Conservation (phyloP, 768 basidiomycete genomes). For the Rubroboletus satanas region DNA sequence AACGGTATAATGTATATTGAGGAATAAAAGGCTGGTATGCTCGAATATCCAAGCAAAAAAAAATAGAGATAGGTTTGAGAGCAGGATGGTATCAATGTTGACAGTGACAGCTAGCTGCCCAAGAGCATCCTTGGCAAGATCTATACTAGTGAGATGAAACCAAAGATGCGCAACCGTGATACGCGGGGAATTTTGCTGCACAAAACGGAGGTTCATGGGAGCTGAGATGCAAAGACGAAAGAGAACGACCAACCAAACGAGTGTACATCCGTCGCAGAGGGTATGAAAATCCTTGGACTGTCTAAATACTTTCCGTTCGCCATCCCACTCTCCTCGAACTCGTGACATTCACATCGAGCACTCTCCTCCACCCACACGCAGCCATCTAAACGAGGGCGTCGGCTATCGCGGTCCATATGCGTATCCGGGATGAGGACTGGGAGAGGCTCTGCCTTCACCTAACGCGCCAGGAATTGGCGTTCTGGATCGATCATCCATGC, state of each 20-base stretch:
- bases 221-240: slow-evolving; percentile 1
- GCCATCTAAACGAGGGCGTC: neutral
- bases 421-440: slow-evolving; percentile 46
- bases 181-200: slow-evolving; percentile 11
- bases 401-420: slow-evolving; percentile 35
- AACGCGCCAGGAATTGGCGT: slow-evolving; percentile 28
- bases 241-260: slow-evolving; percentile 25
- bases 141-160: slow-evolving; percentile 18
- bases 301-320: slow-evolving; percentile 14
- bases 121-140: slow-evolving; percentile 19
- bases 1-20: slow-evolving; percentile 25
- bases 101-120: slow-evolving; percentile 17
- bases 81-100: slow-evolving; percentile 10
- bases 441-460: slow-evolving; percentile 37
- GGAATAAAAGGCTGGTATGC: slow-evolving; percentile 23
- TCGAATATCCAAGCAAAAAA: slow-evolving; percentile 19
- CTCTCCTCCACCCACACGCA: neutral
- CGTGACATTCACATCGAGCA: slow-evolving; percentile 8
- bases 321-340: slow-evolving; percentile 5
- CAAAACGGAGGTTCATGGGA: slow-evolving; percentile 10
- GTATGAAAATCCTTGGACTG: slow-evolving; percentile 11
- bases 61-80: neutral
- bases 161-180: slow-evolving; percentile 16
- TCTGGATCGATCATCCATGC: slow-evolving; percentile 27
- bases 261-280: slow-evolving; percentile 19